Base-by-base conservation (phyloP, 2,329 filamentous ascomycete species). In the Amauroascus verrucosus region DNA sequence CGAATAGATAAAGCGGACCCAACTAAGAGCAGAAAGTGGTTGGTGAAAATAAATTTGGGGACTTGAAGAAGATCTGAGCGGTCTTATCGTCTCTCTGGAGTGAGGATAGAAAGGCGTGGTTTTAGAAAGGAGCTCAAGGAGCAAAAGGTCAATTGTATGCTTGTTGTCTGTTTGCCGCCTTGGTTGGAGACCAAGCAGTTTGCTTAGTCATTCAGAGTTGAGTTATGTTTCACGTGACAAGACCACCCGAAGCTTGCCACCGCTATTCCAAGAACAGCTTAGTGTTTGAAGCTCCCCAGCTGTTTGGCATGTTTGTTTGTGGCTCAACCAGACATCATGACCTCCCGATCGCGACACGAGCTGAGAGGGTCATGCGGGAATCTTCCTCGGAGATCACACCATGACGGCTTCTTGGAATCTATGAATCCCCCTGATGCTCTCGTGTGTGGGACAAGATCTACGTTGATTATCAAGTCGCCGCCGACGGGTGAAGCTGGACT, bases 291-390 rank as follows among this genome's bases (percentile, higher is more conserved):
- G 40, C 40, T 43, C 20, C 2, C 6, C 22, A n/a, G 22, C 14
- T 55, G 49, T 53, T 53, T 53, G 51, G 38, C 44, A 11, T 47
- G 54, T 56, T 56, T 56, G 46, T 41, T 35, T 16, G 11, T 28
- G 32, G 26, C 45, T n/a, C 1, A 30, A 9, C 6, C 33, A n/a
- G 20, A 22, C 41, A 24, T 32, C 48, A 51, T 45, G 53, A 54
- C 47, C 22, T 33, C 20, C 37, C 14, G 18, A 11, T 45, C n/a
- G n/a, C n/a, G n/a, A n/a, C n/a, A n/a, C n/a, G n/a, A n/a, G n/a
- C n/a, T n/a, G n/a, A n/a, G 45, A 28, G 13, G 37, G 48, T 51
- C 48, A 51, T 43, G 48, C 48, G 48, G 18, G 35, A 50, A 13
- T 20, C 43, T 5, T 51, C 6, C 28, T 16, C n/a, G n/a, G 7